Conservation (phyloP, 441 rosid species). For the Bocquillonia castaneifolia region DNA sequence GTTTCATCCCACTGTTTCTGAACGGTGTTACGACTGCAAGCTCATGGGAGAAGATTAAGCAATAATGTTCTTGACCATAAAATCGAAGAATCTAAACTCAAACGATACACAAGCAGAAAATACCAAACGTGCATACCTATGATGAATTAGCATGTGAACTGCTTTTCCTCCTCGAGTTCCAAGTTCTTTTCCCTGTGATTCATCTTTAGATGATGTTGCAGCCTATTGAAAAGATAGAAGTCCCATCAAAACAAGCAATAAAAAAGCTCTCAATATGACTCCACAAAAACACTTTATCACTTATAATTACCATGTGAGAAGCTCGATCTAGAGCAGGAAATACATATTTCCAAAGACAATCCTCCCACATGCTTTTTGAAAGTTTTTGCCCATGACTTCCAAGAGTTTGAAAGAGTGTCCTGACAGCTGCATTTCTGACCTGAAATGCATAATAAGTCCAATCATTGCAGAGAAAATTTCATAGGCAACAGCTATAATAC, state of each 20-base stretch:
- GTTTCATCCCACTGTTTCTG: constrained; percentile 99
- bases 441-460: constrained; percentile 29
- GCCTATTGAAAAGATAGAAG: constrained; percentile 48
- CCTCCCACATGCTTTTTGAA: constrained; percentile 95
- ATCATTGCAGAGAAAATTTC: background rate
- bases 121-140: constrained; percentile 49
- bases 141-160: constrained; percentile 98
- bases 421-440: constrained; percentile 98
- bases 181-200: constrained; percentile 97
- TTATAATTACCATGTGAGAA: constrained; percentile 74
- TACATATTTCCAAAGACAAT: constrained; percentile 94
- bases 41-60: background rate
- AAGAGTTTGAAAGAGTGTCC: constrained; percentile 93
- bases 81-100: constrained; percentile 10
- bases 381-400: constrained; percentile 96
- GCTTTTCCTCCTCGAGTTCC: constrained; percentile 97
- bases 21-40: constrained; percentile 91
- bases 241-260: constrained; percentile 20
- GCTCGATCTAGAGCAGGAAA: constrained; percentile 88
- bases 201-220: constrained; percentile 98
- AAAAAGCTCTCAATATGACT: constrained; percentile 18
- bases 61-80: constrained; percentile 8
- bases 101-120: constrained; percentile 12
- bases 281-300: background rate
- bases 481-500: background rate